Conservation (phyloP, 2,329 filamentous ascomycete species). For the Pseudovirgaria hyperparasitica region DNA sequence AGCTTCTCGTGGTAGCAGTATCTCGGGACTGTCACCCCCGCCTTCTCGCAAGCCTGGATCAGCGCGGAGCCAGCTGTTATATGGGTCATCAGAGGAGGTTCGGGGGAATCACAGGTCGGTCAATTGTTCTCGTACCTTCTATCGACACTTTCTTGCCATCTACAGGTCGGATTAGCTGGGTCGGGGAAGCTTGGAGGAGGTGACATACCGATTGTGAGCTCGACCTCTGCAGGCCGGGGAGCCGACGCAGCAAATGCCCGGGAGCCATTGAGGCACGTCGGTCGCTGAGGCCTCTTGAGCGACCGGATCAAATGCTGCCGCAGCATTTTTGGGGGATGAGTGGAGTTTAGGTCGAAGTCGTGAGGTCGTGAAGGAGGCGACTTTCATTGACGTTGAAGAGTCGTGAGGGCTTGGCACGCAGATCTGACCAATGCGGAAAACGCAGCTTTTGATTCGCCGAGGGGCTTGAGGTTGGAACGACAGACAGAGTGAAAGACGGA, state of each 20-base stretch:
- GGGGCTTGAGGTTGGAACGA: too few species aligned
- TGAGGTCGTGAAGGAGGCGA: too few species aligned
- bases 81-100: slow-evolving; percentile 15
- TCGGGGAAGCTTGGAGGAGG: slow-evolving; percentile 8
- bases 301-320: slow-evolving; percentile 52
- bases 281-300: slow-evolving; percentile 43
- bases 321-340: slow-evolving; percentile 37
- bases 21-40: slow-evolving; percentile 81
- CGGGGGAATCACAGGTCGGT: slow-evolving; percentile 5
- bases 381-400: slow-evolving; percentile 2
- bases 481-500: too few species aligned
- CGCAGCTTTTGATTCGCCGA: too few species aligned
- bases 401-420: too few species aligned
- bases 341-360: slow-evolving; percentile 1
- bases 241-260: slow-evolving; percentile 73
- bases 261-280: slow-evolving; percentile 44
- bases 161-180: slow-evolving; percentile 31
- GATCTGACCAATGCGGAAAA: too few species aligned
- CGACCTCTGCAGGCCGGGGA: slow-evolving; percentile 77
- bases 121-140: slow-evolving; percentile 63
- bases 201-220: slow-evolving; percentile 80
- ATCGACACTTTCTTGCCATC: slow-evolving; percentile 98
- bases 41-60: slow-evolving; percentile 99
- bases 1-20: slow-evolving; percentile 99
- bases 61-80: slow-evolving; percentile 78